Percentiles rank a stretch among this genome's conserved stretches.
These are phyloP conservation scores for Arabidopsis thaliana DNA, from an alignment of 345 rosid species.

Conservation along the genomic window TAIR10.1 NC_003075.7:15830001-15830500, in stretches of 20 bases:
- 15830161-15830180: slow-evolving; percentile 57
- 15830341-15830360: neutral
- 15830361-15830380: neutral
- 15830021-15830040: slow-evolving; percentile 80
- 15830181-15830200: neutral
- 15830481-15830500: slow-evolving; percentile 74
- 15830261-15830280: neutral
- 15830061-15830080: slow-evolving; percentile 77
- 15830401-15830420: neutral
- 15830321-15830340: neutral
- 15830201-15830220: neutral
- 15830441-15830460: slow-evolving; percentile 83
- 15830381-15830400: neutral
- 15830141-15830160: slow-evolving; percentile 89
- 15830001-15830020: slow-evolving; percentile 95
- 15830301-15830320: neutral
- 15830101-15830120: slow-evolving; percentile 90
- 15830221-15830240: neutral
- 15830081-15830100: slow-evolving; percentile 91
- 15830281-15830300: neutral
- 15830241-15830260: too few species aligned
- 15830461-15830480: slow-evolving; percentile 97
- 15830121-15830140: slow-evolving; percentile 78
- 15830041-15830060: slow-evolving; percentile 90
- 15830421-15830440: slow-evolving; percentile 82